Percentiles rank a stretch among this genome's conserved stretches.
Conservation (phyloP, 1,139 yeast species). For the Magnusiomyces fungicola region DNA sequence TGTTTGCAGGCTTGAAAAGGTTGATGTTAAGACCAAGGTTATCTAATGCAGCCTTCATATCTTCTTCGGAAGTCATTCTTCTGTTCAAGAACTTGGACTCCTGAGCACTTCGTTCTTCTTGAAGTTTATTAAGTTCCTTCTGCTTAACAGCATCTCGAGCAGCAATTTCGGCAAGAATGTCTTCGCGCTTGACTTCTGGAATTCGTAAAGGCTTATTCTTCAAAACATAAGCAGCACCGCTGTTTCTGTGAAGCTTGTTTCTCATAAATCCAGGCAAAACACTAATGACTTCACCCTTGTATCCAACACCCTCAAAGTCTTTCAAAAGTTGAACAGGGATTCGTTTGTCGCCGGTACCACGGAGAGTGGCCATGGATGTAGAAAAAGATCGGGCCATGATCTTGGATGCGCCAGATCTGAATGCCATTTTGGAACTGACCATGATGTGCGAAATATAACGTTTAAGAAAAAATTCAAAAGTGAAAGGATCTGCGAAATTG, state of each 20-base stretch:
- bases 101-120: constrained; percentile 2
- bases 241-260: constrained; percentile 58
- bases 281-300: constrained; percentile 59
- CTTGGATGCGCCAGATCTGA: too few species aligned
- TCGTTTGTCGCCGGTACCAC: constrained; percentile 38
- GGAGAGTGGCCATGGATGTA: constrained; percentile 4
- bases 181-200: constrained; percentile 46
- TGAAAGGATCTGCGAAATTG: too few species aligned
- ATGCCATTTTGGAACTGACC: too few species aligned
- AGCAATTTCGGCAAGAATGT: constrained; percentile 12
- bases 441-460: too few species aligned
- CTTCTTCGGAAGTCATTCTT: constrained; percentile 9
- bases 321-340: constrained; percentile 57
- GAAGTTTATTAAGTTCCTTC: constrained; percentile 11
- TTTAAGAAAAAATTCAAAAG: too few species aligned
- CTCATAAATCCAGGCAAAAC: constrained; percentile 85
- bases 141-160: constrained; percentile 5
- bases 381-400: constrained; percentile 10
- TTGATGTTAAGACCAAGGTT: constrained; percentile 13
- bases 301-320: constrained; percentile 55
- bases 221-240: constrained; percentile 65
- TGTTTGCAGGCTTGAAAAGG: constrained; percentile 6
- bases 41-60: constrained; percentile 12
- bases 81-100: constrained; percentile 7
- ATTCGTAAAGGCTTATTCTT: constrained; percentile 50